Percentiles rank a stretch among this genome's conserved stretches.
Conservation (phyloP, 306 rosid genomes). For the Crotalaria pallida region DNA sequence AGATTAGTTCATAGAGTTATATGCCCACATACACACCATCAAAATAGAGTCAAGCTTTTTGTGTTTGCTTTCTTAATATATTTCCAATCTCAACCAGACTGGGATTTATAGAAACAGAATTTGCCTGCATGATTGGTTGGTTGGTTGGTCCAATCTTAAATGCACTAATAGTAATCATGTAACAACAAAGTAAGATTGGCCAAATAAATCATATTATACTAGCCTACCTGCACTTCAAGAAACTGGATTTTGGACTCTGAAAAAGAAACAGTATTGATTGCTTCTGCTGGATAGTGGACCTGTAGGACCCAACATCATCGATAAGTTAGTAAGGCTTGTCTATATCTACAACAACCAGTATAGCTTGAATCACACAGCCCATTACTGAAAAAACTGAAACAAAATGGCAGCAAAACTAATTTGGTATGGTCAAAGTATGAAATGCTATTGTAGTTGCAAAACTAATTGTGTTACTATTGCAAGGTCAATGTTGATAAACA, state of each 20-base stretch:
- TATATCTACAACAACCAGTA: not conserved
- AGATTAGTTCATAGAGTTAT: no score
- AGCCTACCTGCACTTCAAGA: slow-evolving; percentile 78
- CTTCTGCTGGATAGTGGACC: slow-evolving; percentile 83
- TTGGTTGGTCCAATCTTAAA: no score
- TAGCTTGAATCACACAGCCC: not conserved
- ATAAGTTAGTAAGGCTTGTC: slow-evolving; percentile 7
- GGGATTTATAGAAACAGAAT: no score
- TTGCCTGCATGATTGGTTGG: no score
- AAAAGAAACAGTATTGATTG: slow-evolving; percentile 50
- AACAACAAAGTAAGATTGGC: not conserved
- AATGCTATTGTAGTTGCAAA: not conserved
- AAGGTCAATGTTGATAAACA: not conserved
- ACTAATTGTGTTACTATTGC: not conserved
- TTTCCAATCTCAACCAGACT: no score
- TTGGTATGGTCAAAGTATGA: not conserved
- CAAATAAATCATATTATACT: not conserved
- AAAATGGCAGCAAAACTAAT: not conserved
- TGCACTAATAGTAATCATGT: not conserved
- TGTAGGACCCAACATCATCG: slow-evolving; percentile 26
- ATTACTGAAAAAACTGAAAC: not conserved
- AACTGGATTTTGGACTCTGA: slow-evolving; percentile 72
- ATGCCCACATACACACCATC: no score
- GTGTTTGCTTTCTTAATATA: no score
- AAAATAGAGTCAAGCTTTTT: no score